A percentile compares a stretch with the other conserved stretches of the same genome.
Conservation (phyloP, 1,284 basidiomycete species). For the Papiliotrema laurentii region DNA sequence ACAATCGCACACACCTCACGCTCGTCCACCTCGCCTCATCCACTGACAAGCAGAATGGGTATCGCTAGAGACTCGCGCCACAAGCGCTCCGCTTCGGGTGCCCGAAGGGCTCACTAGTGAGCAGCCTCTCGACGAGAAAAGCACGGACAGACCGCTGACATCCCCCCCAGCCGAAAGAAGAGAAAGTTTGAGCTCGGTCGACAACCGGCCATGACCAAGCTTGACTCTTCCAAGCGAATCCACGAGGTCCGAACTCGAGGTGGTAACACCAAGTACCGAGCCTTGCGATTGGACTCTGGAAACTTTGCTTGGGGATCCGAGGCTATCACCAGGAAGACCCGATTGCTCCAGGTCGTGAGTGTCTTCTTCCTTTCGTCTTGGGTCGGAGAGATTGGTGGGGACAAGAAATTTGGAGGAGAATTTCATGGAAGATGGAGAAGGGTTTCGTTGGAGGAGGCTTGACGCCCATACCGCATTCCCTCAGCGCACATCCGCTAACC, state of each 20-base stretch:
- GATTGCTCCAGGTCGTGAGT: conserved; percentile 89
- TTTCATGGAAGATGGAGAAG: background rate
- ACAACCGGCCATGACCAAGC: conserved; percentile 91
- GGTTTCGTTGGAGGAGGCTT: too few relatives aligned
- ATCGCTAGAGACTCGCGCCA: conserved; percentile 91
- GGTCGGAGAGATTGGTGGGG: too few relatives aligned
- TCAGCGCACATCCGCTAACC: conserved; percentile 8
- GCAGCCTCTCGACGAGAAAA: too few relatives aligned
- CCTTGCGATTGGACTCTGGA: conserved; percentile 85
- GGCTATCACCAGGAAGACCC: conserved; percentile 84
- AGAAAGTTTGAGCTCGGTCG: conserved; percentile 98
- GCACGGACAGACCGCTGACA: background rate
- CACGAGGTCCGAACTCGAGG: conserved; percentile 90
- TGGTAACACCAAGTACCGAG: conserved; percentile 88
- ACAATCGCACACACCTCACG: background rate
- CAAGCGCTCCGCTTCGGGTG: conserved; percentile 89
- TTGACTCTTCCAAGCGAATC: conserved; percentile 79
- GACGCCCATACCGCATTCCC: background rate
- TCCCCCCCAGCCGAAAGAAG: conserved; percentile 90
- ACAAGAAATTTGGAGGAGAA: background rate
- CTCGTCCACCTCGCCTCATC: background rate
- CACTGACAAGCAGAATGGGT: conserved; percentile 53
- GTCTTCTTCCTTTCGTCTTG: background rate
- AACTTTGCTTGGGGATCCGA: conserved; percentile 98
- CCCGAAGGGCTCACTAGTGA: conserved; percentile 73